A percentile compares a stretch with the other conserved stretches of the same genome.
phyloP scores from a whole-genome alignment of 768 basidiomycete genomes.

The Leucocoprinus birnbaumii region DNA sequence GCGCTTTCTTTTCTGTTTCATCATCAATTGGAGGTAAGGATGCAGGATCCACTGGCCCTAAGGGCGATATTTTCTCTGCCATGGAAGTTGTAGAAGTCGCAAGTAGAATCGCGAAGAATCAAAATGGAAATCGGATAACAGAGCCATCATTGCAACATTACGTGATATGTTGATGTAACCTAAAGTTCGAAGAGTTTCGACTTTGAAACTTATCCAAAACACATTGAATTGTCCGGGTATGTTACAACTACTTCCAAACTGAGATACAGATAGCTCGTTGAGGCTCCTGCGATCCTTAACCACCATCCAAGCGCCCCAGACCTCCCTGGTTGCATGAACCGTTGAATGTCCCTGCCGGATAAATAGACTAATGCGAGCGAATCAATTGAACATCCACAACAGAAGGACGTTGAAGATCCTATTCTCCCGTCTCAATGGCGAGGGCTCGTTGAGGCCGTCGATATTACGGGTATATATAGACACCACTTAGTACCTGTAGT shows the following conservation, averaged over 20 bases:
- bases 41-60: constrained; percentile 49
- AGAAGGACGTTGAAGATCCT: constrained; percentile 69
- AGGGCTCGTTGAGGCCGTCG: constrained; percentile 82
- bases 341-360: constrained; percentile 33
- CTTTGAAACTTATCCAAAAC: constrained; percentile 4
- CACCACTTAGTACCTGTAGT: constrained; percentile 45
- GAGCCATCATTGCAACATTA: not conserved
- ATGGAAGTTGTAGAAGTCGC: not conserved
- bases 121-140: not conserved
- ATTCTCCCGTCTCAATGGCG: constrained; percentile 51
- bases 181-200: not conserved
- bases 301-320: constrained; percentile 14
- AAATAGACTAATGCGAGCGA: constrained; percentile 49
- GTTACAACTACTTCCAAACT: not conserved
- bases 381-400: constrained; percentile 44
- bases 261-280: constrained; percentile 42
- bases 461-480: constrained; percentile 26
- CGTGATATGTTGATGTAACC: not conserved
- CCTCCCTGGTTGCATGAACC: constrained; percentile 26
- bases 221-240: constrained; percentile 3
- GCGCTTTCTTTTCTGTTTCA: constrained; percentile 54
- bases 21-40: constrained; percentile 31
- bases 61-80: constrained; percentile 27
- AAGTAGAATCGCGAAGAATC: constrained; percentile 14
- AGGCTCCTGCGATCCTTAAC: constrained; percentile 36